Conservation (phyloP, 768 basidiomycete species). For the Kwoniella mangroviensis region DNA sequence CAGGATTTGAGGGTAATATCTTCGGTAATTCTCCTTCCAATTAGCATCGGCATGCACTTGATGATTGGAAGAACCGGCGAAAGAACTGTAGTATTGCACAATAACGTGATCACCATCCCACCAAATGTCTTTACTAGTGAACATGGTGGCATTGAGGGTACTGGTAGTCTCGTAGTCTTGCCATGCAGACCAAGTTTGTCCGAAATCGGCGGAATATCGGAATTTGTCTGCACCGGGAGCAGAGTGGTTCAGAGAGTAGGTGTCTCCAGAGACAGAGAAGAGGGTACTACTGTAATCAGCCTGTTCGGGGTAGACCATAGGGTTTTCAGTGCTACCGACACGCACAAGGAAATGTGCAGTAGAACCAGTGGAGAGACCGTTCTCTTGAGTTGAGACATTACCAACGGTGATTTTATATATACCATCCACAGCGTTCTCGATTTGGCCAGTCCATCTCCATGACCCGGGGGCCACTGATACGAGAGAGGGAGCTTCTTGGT, state of each 20-base stretch:
- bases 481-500: slow-evolving; percentile 61
- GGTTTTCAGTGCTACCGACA: slow-evolving; percentile 74
- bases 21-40: slow-evolving; percentile 62
- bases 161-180: slow-evolving; percentile 70
- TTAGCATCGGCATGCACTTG: slow-evolving; percentile 78
- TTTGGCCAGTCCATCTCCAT: slow-evolving; percentile 76
- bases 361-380: slow-evolving; percentile 67
- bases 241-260: slow-evolving; percentile 77
- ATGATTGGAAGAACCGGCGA: slow-evolving; percentile 67
- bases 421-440: slow-evolving; percentile 78
- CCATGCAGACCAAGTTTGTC: slow-evolving; percentile 83
- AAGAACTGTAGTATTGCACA: slow-evolving; percentile 85
- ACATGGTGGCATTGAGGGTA: slow-evolving; percentile 66
- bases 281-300: slow-evolving; percentile 70
- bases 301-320: slow-evolving; percentile 80
- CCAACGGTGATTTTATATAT: slow-evolving; percentile 73
- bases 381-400: slow-evolving; percentile 64
- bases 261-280: slow-evolving; percentile 63
- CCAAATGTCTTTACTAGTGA: slow-evolving; percentile 63
- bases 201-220: slow-evolving; percentile 86
- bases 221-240: slow-evolving; percentile 86
- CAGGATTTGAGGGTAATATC: slow-evolving; percentile 84
- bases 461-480: slow-evolving; percentile 65
- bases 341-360: slow-evolving; percentile 78
- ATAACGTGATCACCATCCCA: slow-evolving; percentile 86